These are phyloP conservation scores for Pichia sp. DNA, from an alignment of 1,139 yeast species.

Conservation along the genomic window DNA sequence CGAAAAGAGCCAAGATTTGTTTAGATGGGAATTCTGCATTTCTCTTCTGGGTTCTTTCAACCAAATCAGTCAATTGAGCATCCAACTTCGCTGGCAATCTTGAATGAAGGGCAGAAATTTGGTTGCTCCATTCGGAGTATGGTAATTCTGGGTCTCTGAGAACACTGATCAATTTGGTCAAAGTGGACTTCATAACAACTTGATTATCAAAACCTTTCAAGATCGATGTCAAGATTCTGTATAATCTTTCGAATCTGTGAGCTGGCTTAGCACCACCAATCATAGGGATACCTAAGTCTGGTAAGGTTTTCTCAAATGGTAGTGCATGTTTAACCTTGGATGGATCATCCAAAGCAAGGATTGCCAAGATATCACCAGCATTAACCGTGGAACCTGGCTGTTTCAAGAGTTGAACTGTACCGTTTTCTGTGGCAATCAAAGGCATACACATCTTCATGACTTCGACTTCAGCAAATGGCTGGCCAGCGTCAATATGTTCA, in stretches of 20 bases:
- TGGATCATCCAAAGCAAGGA: slow-evolving; percentile 91
- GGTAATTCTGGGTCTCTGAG: slow-evolving; percentile 81
- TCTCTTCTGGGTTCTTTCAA: slow-evolving; percentile 66
- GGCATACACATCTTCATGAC: slow-evolving; percentile 99
- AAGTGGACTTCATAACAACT: slow-evolving; percentile 81
- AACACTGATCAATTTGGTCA: slow-evolving; percentile 65
- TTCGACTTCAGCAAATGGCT: slow-evolving; percentile 96
- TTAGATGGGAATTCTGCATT: slow-evolving; percentile 90
- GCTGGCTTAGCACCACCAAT: slow-evolving; percentile 81
- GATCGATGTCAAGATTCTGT: slow-evolving; percentile 66
- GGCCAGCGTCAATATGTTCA: slow-evolving; percentile 87
- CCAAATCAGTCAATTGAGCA: slow-evolving; percentile 54
- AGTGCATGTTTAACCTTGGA: slow-evolving; percentile 94
- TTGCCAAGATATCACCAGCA: slow-evolving; percentile 96
- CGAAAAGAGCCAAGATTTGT: slow-evolving; percentile 60
- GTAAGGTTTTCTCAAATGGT: slow-evolving; percentile 92
- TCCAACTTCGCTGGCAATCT: slow-evolving; percentile 80
- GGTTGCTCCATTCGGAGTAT: slow-evolving; percentile 84
- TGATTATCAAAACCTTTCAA: slow-evolving; percentile 92
- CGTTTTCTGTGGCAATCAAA: slow-evolving; percentile 85
- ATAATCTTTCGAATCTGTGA: slow-evolving; percentile 60
- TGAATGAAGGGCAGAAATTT: slow-evolving; percentile 85
- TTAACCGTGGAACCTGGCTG: slow-evolving; percentile 97
- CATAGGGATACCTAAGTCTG: slow-evolving; percentile 78
- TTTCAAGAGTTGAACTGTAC: slow-evolving; percentile 85